phyloP scores from a whole-genome alignment of 371 early-diverging fungal species.

The Mucor mucedo region DNA sequence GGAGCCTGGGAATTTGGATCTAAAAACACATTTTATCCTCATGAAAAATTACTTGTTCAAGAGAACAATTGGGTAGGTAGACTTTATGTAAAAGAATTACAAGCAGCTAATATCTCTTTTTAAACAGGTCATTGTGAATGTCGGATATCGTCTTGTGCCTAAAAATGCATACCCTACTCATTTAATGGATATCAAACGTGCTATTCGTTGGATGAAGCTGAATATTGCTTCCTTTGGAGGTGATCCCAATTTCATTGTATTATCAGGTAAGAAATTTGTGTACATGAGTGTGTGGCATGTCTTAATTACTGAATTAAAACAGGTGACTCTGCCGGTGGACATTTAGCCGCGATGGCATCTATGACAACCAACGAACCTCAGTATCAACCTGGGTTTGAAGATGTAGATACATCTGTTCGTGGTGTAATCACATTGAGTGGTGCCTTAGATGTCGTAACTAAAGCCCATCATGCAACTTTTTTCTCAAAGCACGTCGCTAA shows the following conservation, averaged over 20 bases:
- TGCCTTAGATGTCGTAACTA: slow-evolving; percentile 43
- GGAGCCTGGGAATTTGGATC: slow-evolving; percentile 64
- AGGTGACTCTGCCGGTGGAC: slow-evolving; percentile 75
- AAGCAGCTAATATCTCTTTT: no score
- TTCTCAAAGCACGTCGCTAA: slow-evolving; percentile 49
- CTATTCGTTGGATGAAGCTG: slow-evolving; percentile 72
- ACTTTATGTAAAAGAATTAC: no score
- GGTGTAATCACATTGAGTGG: slow-evolving; percentile 59
- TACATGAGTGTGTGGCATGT: background rate
- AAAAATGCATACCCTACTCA: slow-evolving; percentile 65
- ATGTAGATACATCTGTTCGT: slow-evolving; percentile 68
- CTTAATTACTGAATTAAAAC: background rate
- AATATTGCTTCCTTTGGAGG: slow-evolving; percentile 72
- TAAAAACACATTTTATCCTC: slow-evolving; percentile 52
- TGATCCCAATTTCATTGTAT: slow-evolving; percentile 67
- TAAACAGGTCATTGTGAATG: slow-evolving; percentile 63
- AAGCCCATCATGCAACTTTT: slow-evolving; percentile 22
- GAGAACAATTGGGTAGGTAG: slow-evolving; percentile 39
- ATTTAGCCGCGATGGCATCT: slow-evolving; percentile 68
- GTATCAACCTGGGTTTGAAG: slow-evolving; percentile 76
- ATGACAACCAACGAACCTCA: slow-evolving; percentile 65
- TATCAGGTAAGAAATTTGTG: slow-evolving; percentile 45
- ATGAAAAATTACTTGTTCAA: slow-evolving; percentile 41
- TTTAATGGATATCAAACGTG: slow-evolving; percentile 74
- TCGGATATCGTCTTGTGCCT: slow-evolving; percentile 69